A percentile compares a stretch with the other conserved stretches of the same genome.
These are phyloP conservation scores for Nymphaea thermarum DNA, from an alignment of 164 flowering plant species.

Conservation along the genomic window DNA sequence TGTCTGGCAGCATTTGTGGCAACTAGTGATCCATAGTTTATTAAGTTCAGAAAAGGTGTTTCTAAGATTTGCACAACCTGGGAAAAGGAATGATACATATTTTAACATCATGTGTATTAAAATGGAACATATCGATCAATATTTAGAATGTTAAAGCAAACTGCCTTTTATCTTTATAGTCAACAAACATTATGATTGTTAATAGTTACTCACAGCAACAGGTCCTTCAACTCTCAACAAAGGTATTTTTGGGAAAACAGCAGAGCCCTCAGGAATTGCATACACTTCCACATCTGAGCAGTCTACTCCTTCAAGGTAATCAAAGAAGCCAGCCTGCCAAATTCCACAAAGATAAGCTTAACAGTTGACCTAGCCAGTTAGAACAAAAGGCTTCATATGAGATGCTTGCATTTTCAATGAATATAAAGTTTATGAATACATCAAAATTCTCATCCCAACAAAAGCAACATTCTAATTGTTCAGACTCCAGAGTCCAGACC, in stretches of 20 bases:
- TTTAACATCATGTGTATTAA: no score
- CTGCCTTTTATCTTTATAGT: no score
- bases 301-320: slow-evolving; percentile 76
- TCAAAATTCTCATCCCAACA: neutral
- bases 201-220: slow-evolving; percentile 56
- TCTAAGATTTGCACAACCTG: slow-evolving; percentile 90
- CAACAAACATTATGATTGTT: no score
- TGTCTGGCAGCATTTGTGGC: slow-evolving; percentile 99
- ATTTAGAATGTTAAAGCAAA: no score
- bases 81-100: neutral
- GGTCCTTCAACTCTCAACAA: slow-evolving; percentile 92
- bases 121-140: no score
- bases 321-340: slow-evolving; percentile 64
- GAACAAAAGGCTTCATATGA: no score
- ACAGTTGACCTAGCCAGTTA: no score
- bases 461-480: neutral
- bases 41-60: slow-evolving; percentile 83
- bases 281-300: slow-evolving; percentile 91
- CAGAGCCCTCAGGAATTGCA: slow-evolving; percentile 82
- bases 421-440: neutral
- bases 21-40: slow-evolving; percentile 89
- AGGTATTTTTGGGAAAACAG: slow-evolving; percentile 93
- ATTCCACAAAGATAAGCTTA: neutral
- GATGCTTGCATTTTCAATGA: no score
- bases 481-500: no score